phyloP scores from a whole-genome alignment of 345 rosid genomes.

The Corymbia maculata region DNA sequence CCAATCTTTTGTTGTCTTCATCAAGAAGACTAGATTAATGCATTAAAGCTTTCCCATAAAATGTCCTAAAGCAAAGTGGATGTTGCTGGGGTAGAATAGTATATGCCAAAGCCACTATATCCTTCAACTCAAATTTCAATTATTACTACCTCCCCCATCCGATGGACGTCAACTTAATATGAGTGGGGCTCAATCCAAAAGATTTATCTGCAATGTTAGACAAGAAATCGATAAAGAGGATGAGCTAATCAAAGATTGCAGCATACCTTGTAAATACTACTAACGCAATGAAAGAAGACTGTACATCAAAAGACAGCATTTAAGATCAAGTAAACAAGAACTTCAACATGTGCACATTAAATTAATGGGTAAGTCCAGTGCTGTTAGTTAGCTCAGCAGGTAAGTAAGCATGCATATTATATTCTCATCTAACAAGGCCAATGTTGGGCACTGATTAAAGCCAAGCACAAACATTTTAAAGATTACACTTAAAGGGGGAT shows the following conservation, averaged over 20 bases:
- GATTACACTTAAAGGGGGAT: neutral
- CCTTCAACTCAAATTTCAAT: neutral
- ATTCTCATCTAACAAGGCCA: neutral
- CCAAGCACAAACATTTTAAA: neutral
- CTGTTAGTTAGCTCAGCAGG: neutral
- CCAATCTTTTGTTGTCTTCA: conserved; percentile 74
- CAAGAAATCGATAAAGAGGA: neutral
- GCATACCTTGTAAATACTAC: neutral
- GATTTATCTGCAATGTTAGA: neutral
- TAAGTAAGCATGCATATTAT: neutral
- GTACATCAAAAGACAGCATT: neutral
- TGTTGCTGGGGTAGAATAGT: no score
- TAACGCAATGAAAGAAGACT: neutral
- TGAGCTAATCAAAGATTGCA: neutral
- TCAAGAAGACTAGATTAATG: conserved; percentile 14
- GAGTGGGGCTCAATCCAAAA: neutral
- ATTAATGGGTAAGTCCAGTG: neutral
- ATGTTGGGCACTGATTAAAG: neutral
- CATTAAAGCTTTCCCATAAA: neutral
- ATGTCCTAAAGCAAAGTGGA: neutral
- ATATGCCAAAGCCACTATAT: neutral
- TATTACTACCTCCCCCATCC: neutral
- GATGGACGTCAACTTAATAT: neutral
- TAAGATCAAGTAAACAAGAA: neutral
- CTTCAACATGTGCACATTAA: neutral